Base-by-base conservation (phyloP, 306 rosid genomes). In the Castanea mollissima region DNA sequence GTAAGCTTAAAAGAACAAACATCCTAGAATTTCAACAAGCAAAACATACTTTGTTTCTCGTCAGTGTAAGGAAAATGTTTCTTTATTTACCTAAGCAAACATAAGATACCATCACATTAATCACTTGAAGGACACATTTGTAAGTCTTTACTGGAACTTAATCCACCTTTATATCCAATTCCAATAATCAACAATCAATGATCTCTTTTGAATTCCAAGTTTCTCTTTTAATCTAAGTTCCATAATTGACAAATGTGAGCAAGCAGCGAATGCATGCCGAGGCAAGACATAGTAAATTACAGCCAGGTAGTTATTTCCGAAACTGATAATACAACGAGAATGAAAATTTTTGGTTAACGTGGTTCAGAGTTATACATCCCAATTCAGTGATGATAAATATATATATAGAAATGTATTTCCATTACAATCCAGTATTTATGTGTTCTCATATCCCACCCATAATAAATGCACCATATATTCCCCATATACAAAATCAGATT, bases 1-100 rank as follows among this genome's bases (percentile, higher is more conserved):
- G 85, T 74, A 62, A 82, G 69, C 77, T 59, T 5, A 56, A 77
- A 71, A 41, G 32, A 6, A 21, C 8, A 79, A 71, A 71, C 13
- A 9, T 21, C 49, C 31, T 15, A 46, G 38, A 14, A 63, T 14
- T 27, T 15, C 65, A 59, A 63, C 16, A 27, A 13, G 69, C 20
- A 14, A 63, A 63, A 63, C 16, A 19, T 49, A 49, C 54, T 49
- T 49, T 10, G 54, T 5, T 49, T 49, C 54, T 13, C 54, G 4
- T 49, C 16, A 49, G 54, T 12, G 5, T 49, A 49, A 49, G 54
- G 16, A 49, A 49, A 49, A 41, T 41, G 46, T 41, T 62, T 62
- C 69, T 62, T 62, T 62, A 34, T 12, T 13, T 27, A 27, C 38
- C 69, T 27, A 62, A 21, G 25, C 4, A 58, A 7, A 58, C 65